Base-by-base conservation (phyloP, 1,284 basidiomycete species). In the Anthracocystis setariae region DNA sequence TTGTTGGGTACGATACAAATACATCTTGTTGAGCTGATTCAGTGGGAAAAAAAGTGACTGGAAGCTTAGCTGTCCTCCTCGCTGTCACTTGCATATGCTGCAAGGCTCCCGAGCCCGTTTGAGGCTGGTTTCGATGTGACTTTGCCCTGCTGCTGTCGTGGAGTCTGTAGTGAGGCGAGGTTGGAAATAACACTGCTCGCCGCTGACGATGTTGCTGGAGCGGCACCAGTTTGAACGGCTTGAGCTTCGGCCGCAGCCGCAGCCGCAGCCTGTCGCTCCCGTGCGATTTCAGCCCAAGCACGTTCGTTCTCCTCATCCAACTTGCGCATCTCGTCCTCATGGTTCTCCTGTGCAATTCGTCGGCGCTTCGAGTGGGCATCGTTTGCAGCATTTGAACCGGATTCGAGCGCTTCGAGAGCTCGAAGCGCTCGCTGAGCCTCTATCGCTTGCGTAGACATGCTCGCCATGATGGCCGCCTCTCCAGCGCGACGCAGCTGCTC, bases 1-100 rank as follows among this genome's bases (percentile, higher is more conserved):
- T 29, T 7, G 5, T 29, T 29, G 29, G 12, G 7, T 29, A 5
- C 12, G 29, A 29, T 29, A 29, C 29, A 29, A 29, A 29, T 29
- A 29, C 29, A 29, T 29, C 29, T 7, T 29, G 29, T 29, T 5
- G 7, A 29, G 29, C 12, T 5, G 7, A 29, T 29, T 29, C 7
- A 5, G 5, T 29, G 12, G 29, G 12, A 29, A 12, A 29, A 29
- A 29, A 29, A 7, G 29, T 29, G 29, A 29, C 29, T 12, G 7
- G 29, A 5, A 29, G 29, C 29, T 67, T 29, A 67, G 42, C 37
- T 32, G n/a, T 62, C 63, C 21, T 74, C 64, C 18, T 79, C 78
- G 48, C 74, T 78, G 50, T 81, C 78, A 44, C 78, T 81, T 8
- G 61, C 78, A 45, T 81, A 81, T 3, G 72, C 76, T 8, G 79